Conservation (phyloP, 148 eudicot genomes). For the Oxyria digyna region DNA sequence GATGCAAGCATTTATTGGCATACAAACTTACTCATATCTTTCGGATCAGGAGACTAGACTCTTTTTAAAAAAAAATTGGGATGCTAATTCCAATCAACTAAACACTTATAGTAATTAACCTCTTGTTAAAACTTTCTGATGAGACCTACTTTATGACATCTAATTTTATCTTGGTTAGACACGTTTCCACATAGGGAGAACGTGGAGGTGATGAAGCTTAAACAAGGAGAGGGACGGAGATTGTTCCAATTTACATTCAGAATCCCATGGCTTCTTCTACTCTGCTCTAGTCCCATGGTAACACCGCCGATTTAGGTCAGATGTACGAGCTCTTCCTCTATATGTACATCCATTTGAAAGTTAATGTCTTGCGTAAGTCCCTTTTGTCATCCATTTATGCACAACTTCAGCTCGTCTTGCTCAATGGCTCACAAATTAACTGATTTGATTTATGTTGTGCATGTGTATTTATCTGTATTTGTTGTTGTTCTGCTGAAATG, state of each 20-base stretch:
- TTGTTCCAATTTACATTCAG: slow-evolving; percentile 45
- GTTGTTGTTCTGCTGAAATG: background rate
- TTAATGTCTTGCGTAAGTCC: slow-evolving; percentile 71
- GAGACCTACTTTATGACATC: no score
- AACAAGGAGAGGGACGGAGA: slow-evolving; percentile 47
- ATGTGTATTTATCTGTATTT: background rate
- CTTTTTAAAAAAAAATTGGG: no score
- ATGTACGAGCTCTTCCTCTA: slow-evolving; percentile 71
- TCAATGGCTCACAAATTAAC: background rate
- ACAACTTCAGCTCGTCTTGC: no score
- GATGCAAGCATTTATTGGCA: no score
- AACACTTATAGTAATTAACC: no score
- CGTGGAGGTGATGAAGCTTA: slow-evolving; percentile 49
- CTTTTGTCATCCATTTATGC: no score
- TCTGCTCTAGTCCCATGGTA: slow-evolving; percentile 62
- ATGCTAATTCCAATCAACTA: no score
- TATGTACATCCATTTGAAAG: slow-evolving; percentile 46
- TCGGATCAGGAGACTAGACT: no score
- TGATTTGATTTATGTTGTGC: background rate
- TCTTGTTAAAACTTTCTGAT: no score
- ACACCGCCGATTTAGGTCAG: slow-evolving; percentile 74
- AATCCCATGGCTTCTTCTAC: slow-evolving; percentile 72
- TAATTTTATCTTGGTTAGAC: no score
- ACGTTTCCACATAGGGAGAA: slow-evolving; percentile 64
- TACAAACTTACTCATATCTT: no score